Percentiles rank a stretch among this genome's conserved stretches.
Conservation (phyloP, 2,329 filamentous ascomycete genomes). For the Aphanoascus verrucosus region DNA sequence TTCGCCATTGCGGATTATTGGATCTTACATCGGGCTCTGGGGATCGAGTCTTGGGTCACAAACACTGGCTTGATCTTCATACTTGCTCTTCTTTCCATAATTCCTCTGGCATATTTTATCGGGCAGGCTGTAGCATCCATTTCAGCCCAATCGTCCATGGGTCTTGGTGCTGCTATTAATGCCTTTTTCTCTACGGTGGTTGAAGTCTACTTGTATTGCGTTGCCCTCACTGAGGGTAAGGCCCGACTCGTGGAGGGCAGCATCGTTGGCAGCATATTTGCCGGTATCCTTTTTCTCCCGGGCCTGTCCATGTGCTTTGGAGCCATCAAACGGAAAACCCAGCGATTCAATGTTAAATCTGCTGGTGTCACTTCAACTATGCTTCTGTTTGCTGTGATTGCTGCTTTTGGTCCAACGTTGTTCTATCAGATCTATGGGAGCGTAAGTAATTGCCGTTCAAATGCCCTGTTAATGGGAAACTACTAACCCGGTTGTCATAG, state of each 20-base stretch:
- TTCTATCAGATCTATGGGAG: slow-evolving; percentile 99
- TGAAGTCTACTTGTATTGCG: slow-evolving; percentile 94
- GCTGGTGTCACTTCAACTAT: slow-evolving; percentile 96
- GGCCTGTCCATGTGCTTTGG: slow-evolving; percentile 98
- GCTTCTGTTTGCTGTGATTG: slow-evolving; percentile 91
- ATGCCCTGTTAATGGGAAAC: slow-evolving; percentile 17
- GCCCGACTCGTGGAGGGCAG: slow-evolving; percentile 88
- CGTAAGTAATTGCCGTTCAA: slow-evolving; percentile 36
- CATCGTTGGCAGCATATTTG: slow-evolving; percentile 95
- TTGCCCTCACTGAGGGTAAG: slow-evolving; percentile 86
- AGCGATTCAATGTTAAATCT: slow-evolving; percentile 93
- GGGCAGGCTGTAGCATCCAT: slow-evolving; percentile 97
- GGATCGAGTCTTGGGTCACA: slow-evolving; percentile 62
- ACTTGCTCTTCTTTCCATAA: slow-evolving; percentile 78
- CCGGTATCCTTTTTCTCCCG: slow-evolving; percentile 86
- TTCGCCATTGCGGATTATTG: slow-evolving; percentile 93
- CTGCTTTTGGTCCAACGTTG: slow-evolving; percentile 85
- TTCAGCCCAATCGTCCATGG: slow-evolving; percentile 97
- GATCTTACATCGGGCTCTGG: slow-evolving; percentile 58
- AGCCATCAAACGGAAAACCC: slow-evolving; percentile 93
- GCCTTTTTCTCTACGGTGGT: slow-evolving; percentile 97
- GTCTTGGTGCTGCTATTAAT: slow-evolving; percentile 89
- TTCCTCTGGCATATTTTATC: slow-evolving; percentile 95
- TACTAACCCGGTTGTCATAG: slow-evolving; percentile 34
- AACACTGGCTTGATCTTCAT: slow-evolving; percentile 78